A percentile compares a stretch with the other conserved stretches of the same genome.
phyloP scores from a whole-genome alignment of 75 land plant genomes.

The Isoetes taiwanensis region DNA sequence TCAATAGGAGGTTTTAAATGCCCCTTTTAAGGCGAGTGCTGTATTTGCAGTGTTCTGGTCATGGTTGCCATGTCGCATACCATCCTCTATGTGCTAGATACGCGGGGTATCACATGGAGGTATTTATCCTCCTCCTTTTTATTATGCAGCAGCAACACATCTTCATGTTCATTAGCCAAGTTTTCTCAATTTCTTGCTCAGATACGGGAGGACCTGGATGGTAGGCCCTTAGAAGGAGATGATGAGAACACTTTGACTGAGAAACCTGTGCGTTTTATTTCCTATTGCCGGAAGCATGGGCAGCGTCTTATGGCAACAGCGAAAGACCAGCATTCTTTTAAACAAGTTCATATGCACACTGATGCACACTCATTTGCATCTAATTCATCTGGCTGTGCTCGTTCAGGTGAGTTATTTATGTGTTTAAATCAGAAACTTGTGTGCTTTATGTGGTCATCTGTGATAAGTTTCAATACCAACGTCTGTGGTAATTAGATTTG shows the following conservation, averaged over 20 bases:
- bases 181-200: too few species aligned
- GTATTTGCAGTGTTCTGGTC: slow-evolving; percentile 63
- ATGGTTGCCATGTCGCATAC: slow-evolving; percentile 59
- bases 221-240: too few species aligned
- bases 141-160: too few species aligned
- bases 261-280: slow-evolving; percentile 50
- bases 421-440: too few species aligned
- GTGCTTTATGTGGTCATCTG: background rate
- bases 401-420: slow-evolving; percentile 66
- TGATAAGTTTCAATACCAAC: background rate
- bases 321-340: slow-evolving; percentile 13
- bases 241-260: too few species aligned
- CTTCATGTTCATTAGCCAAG: too few species aligned
- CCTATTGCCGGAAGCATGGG: slow-evolving; percentile 80
- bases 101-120: slow-evolving; percentile 86
- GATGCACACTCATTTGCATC: slow-evolving; percentile 43
- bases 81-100: slow-evolving; percentile 98
- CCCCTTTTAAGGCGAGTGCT: too few species aligned
- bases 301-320: slow-evolving; percentile 41
- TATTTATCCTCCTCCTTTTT: too few species aligned
- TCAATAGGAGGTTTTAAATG: too few species aligned
- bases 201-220: too few species aligned
- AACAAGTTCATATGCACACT: slow-evolving; percentile 12
- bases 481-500: too few species aligned
- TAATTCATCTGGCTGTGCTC: slow-evolving; percentile 90